Base-by-base conservation (phyloP, 371 early-diverging fungal genomes). In the Mucor piriformis region DNA sequence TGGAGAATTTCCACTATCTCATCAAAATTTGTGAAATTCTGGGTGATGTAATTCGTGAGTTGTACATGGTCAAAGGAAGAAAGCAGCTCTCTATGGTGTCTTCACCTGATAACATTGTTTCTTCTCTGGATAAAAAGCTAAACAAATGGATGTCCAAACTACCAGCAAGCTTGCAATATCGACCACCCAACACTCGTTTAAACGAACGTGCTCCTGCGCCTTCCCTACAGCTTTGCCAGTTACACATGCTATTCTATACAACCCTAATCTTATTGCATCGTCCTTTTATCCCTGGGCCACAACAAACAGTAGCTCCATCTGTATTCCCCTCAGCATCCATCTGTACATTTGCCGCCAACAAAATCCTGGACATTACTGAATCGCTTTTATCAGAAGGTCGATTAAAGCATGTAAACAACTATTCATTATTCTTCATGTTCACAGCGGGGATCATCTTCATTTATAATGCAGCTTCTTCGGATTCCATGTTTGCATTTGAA, bases 231-330 rank as follows among this genome's bases (percentile, higher is more conserved):
- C 56, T 78, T 16, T 81, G 79, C 25, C 83, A 82, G 29, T 42
- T 82, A 20, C 91, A 91, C 48, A 76, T 91, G 67, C 75, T 88
- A 10, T 92, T 88, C 69, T 86, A 92, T 66, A 88, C 90, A 2
- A 81, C 89, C 38, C 58, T 88, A 37, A 89, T 93, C 24, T 67
- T 93, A 10, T 79, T 90, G 0, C 91, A 93, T 57, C 85, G 91
- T 3, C 92, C 92, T 3, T 87, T 80, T 55, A 77, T 80, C 52
- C 74, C 67, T 0, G 77, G 76, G 0, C 70, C 71, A 1, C 52
- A 50, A 12, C 77, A 76, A 23, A 54, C 64, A 6, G 54, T 57
- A 1, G 50, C 64, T 0, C 67, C 66, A 11, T 75, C 77, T 10
- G 72, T 74, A 0, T 74, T 79, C 25, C 80, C 79, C 6, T 83